These are phyloP conservation scores for Hydnomerulius pinastri DNA, from an alignment of 768 basidiomycete species.

Conservation along the genomic window DNA sequence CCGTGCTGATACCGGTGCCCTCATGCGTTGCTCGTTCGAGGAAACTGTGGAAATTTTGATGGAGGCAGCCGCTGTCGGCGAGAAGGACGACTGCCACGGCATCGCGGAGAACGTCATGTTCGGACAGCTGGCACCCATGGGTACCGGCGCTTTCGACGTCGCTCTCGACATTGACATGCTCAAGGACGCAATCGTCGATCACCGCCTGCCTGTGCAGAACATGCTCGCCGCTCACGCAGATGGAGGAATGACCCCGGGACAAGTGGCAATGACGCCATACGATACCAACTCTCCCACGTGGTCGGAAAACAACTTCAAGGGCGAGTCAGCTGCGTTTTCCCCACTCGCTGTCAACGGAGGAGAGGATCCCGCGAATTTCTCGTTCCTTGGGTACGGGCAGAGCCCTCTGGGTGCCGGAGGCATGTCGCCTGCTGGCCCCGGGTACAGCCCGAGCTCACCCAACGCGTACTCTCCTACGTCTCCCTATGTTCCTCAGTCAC, in stretches of 20 bases:
- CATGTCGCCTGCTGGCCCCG: conserved; percentile 86
- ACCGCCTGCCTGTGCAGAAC: conserved; percentile 83
- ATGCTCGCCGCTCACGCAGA: conserved; percentile 79
- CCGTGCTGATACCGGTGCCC: conserved; percentile 96
- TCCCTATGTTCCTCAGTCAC: conserved; percentile 84
- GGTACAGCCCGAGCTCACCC: conserved; percentile 91
- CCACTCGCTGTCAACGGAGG: conserved; percentile 86
- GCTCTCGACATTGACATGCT: conserved; percentile 97
- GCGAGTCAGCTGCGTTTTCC: conserved; percentile 91
- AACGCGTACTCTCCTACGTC: conserved; percentile 89
- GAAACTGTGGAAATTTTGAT: conserved; percentile 99
- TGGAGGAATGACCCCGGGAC: conserved; percentile 88
- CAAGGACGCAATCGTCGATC: conserved; percentile 97
- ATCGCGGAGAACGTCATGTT: conserved; percentile 99
- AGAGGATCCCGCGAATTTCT: conserved; percentile 79
- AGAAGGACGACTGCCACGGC: conserved; percentile 97
- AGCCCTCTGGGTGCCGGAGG: conserved; percentile 82
- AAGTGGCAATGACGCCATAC: conserved; percentile 96
- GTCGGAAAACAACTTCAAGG: conserved; percentile 75
- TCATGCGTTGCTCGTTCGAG: conserved; percentile 99
- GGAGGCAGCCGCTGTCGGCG: conserved; percentile 97
- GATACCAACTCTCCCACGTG: conserved; percentile 88
- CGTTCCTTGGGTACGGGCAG: conserved; percentile 76
- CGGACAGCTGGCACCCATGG: conserved; percentile 99
- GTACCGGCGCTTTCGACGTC: conserved; percentile 95